A percentile compares a stretch with the other conserved stretches of the same genome.
Evolutionary conservation across 2,329 filamentous ascomycete species (phyloP).

Genomic region (Bipolaris bicolor): DNA sequence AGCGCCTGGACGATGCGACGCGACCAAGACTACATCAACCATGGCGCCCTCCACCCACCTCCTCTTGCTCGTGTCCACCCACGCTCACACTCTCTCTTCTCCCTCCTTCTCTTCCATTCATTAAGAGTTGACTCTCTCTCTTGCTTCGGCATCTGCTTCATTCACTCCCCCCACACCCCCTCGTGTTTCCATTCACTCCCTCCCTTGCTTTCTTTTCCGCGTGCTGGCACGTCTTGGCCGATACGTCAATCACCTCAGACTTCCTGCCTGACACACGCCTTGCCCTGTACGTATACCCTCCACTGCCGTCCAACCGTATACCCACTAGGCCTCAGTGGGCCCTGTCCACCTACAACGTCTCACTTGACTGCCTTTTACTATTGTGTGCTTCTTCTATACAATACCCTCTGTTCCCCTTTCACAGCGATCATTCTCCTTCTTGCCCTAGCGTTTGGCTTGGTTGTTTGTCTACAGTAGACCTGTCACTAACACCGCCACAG

Average conservation of each 20-base stretch:
- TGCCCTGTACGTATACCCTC: slow-evolving; percentile 11
- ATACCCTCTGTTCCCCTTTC: slow-evolving; percentile 13
- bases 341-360: slow-evolving; percentile 11
- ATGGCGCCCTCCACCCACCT: slow-evolving; percentile 22
- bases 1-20: slow-evolving; percentile 30
- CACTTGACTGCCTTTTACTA: too few species aligned
- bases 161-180: slow-evolving; percentile 7
- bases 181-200: slow-evolving; percentile 8
- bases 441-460: slow-evolving; percentile 7
- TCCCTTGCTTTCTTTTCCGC: slow-evolving; percentile 25
- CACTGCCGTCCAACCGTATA: neutral
- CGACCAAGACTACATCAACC: slow-evolving; percentile 36
- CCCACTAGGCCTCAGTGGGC: neutral
- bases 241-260: slow-evolving; percentile 35
- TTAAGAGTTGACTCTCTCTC: slow-evolving; percentile 35
- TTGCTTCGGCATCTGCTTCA: slow-evolving; percentile 18
- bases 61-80: neutral
- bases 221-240: slow-evolving; percentile 51
- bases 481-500: slow-evolving; percentile 31
- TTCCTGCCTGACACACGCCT: slow-evolving; percentile 34
- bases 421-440: slow-evolving; percentile 2
- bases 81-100: slow-evolving; percentile 9
- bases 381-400: slow-evolving; percentile 5
- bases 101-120: slow-evolving; percentile 37
- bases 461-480: slow-evolving; percentile 18